These are phyloP conservation scores for Aspergillus pseudoviridinutans DNA, from an alignment of 2,329 filamentous ascomycete species.

Conservation along the genomic window DNA sequence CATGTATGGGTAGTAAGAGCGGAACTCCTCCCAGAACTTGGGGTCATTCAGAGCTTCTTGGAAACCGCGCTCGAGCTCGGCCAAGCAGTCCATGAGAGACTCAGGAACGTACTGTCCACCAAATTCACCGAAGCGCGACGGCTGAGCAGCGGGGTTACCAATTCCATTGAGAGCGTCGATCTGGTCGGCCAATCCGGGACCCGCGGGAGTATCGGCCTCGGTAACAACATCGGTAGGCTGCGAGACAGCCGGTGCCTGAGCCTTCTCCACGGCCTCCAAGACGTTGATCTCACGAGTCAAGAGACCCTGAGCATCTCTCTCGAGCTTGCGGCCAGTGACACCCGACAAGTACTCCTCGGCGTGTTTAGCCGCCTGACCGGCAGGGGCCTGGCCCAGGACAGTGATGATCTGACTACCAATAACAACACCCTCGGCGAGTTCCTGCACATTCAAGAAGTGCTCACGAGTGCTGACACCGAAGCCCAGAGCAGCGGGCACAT, in stretches of 20 bases:
- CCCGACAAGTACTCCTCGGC: constrained; percentile 85
- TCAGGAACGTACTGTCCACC: constrained; percentile 97
- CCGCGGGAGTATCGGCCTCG: constrained; percentile 52
- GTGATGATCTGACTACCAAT: constrained; percentile 95
- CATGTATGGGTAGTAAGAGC: constrained; percentile 96
- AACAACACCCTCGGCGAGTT: constrained; percentile 87
- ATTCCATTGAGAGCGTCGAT: constrained; percentile 73
- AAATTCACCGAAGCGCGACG: constrained; percentile 88
- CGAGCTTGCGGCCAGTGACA: constrained; percentile 56
- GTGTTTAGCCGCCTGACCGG: constrained; percentile 63
- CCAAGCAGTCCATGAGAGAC: constrained; percentile 93
- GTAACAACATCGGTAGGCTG: constrained; percentile 62
- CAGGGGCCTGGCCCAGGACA: constrained; percentile 65
- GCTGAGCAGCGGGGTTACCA: constrained; percentile 57
- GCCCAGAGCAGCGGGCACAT: constrained; percentile 85
- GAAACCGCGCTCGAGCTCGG: constrained; percentile 87
- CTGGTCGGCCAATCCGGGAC: constrained; percentile 72
- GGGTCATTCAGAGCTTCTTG: constrained; percentile 81
- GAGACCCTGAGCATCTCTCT: constrained; percentile 41
- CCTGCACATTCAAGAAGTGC: constrained; percentile 81
- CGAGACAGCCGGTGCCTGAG: constrained; percentile 49
- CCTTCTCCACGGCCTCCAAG: constrained; percentile 62
- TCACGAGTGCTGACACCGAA: constrained; percentile 96
- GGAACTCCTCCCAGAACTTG: constrained; percentile 94
- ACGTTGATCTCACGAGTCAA: constrained; percentile 65